Conservation (phyloP, 1,139 yeast species). For the Waltiozyma solani region DNA sequence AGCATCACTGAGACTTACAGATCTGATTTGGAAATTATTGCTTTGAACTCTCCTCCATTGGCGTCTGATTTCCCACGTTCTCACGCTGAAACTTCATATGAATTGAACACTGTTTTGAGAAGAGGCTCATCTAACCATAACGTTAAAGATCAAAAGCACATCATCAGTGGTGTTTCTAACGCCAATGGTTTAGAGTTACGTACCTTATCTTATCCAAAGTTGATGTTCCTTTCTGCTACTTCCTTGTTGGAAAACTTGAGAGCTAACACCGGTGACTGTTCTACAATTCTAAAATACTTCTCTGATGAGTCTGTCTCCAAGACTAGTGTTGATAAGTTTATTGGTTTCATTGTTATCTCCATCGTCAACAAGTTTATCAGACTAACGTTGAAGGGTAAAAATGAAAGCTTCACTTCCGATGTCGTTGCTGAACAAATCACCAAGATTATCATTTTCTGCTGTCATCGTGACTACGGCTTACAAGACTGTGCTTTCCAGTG, state of each 20-base stretch:
- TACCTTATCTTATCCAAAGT: slow-evolving; percentile 62
- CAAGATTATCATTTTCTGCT: slow-evolving; percentile 56
- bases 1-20: slow-evolving; percentile 38
- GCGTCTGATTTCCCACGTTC: slow-evolving; percentile 83
- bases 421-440: slow-evolving; percentile 65
- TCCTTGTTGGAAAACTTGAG: slow-evolving; percentile 71
- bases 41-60: slow-evolving; percentile 83
- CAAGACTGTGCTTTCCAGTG: slow-evolving; percentile 79
- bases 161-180: slow-evolving; percentile 25
- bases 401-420: slow-evolving; percentile 39
- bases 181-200: slow-evolving; percentile 28
- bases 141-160: slow-evolving; percentile 64
- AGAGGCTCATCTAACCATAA: slow-evolving; percentile 83
- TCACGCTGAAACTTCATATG: slow-evolving; percentile 85
- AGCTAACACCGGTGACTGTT: slow-evolving; percentile 73
- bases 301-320: slow-evolving; percentile 74
- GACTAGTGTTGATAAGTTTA: slow-evolving; percentile 54
- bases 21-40: slow-evolving; percentile 54
- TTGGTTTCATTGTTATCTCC: slow-evolving; percentile 55
- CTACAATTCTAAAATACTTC: slow-evolving; percentile 63
- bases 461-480: slow-evolving; percentile 66
- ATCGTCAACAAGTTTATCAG: slow-evolving; percentile 46
- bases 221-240: slow-evolving; percentile 84
- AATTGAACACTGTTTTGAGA: slow-evolving; percentile 81
- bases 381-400: slow-evolving; percentile 18